A percentile compares a stretch with the other conserved stretches of the same genome.
These are phyloP conservation scores for Backusella mclennaniae DNA, from an alignment of 192 early-diverging fungal genomes.

Conservation along the genomic window DNA sequence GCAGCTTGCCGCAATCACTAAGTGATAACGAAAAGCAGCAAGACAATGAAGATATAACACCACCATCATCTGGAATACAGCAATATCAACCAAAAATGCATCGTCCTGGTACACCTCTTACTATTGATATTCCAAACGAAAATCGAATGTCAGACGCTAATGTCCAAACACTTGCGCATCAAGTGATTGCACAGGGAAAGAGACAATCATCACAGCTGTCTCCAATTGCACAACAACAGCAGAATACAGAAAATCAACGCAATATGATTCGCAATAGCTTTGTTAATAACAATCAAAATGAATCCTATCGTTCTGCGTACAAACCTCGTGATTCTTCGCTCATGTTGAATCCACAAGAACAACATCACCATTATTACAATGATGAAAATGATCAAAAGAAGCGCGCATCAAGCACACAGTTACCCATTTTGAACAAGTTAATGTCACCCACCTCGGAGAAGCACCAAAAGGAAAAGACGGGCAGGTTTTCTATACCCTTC, in stretches of 20 bases:
- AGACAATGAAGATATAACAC: background rate
- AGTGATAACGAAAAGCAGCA: background rate
- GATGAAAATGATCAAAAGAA: background rate
- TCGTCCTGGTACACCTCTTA: conserved; percentile 17
- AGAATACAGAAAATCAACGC: conserved; percentile 2
- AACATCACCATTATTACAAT: background rate
- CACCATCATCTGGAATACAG: background rate
- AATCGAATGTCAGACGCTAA: background rate
- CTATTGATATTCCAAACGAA: conserved; percentile 27
- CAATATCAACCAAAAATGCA: background rate
- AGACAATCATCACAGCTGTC: background rate
- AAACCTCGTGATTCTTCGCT: background rate
- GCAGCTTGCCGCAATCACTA: background rate
- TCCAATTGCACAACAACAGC: background rate
- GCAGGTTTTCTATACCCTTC: conserved; percentile 1
- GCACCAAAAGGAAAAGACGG: background rate
- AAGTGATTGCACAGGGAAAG: conserved; percentile 18
- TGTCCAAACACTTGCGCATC: background rate
- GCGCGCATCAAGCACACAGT: background rate
- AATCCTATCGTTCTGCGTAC: background rate
- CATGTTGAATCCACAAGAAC: background rate
- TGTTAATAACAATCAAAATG: conserved; percentile 7
- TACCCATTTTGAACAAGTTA: background rate
- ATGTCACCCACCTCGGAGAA: background rate
- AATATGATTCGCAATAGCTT: conserved; percentile 1